These are phyloP conservation scores for Scleroderma bovista DNA, from an alignment of 768 basidiomycete species.

Conservation along the genomic window DNA sequence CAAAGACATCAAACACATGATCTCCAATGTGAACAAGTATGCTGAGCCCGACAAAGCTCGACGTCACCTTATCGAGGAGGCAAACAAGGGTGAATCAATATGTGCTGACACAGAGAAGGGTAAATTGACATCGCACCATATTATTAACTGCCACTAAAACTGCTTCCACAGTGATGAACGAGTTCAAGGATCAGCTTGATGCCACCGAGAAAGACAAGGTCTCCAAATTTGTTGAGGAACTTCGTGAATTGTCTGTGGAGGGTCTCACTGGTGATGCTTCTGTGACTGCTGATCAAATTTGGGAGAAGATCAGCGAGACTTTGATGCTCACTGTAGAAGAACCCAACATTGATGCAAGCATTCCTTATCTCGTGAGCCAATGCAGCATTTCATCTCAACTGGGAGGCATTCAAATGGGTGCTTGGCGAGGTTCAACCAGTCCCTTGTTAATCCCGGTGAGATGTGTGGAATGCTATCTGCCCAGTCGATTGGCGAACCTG, in stretches of 20 bases:
- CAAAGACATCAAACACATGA: conserved; percentile 97
- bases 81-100: conserved; percentile 95
- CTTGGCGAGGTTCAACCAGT: conserved; percentile 91
- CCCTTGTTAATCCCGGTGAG: conserved; percentile 89
- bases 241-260: conserved; percentile 85
- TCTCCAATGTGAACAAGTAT: conserved; percentile 87
- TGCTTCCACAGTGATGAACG: conserved; percentile 71
- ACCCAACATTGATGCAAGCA: too few relatives aligned
- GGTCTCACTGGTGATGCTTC: conserved; percentile 82
- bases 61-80: conserved; percentile 85
- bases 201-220: conserved; percentile 93
- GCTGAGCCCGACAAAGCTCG: conserved; percentile 92
- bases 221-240: conserved; percentile 75
- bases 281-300: conserved; percentile 81
- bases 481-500: conserved; percentile 98
- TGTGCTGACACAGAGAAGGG: conserved; percentile 95
- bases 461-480: conserved; percentile 99
- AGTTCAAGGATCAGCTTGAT: conserved; percentile 98
- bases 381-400: conserved; percentile 83
- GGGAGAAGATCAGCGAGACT: conserved; percentile 89
- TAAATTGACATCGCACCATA: conserved; percentile 24
- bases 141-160: not conserved
- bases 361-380: too few relatives aligned
- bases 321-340: too few relatives aligned
- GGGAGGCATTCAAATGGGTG: conserved; percentile 97